These are phyloP conservation scores for Pseudopyrenochaeta lycopersici DNA, from an alignment of 2,329 filamentous ascomycete species.

Conservation along the genomic window DNA sequence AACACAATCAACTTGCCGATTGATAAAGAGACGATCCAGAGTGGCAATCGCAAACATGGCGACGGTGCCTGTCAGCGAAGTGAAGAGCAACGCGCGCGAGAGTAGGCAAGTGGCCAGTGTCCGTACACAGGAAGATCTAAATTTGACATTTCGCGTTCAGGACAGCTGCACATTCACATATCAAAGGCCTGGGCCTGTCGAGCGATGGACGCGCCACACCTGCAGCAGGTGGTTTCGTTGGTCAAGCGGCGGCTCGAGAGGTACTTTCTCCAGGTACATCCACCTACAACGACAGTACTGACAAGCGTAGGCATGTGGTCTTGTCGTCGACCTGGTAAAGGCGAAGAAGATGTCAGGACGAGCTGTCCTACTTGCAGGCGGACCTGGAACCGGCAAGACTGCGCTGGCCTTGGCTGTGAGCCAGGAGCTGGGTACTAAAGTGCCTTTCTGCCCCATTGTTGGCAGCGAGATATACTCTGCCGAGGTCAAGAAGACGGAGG, in stretches of 20 bases:
- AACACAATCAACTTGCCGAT: not conserved
- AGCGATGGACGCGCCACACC: conserved; percentile 84
- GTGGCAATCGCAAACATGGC: conserved; percentile 39
- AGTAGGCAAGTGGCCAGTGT: no score
- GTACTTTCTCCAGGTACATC: conserved; percentile 57
- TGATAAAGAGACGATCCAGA: conserved; percentile 4
- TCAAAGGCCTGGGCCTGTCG: conserved; percentile 91
- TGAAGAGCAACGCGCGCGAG: conserved; percentile 74
- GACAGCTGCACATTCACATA: conserved; percentile 96
- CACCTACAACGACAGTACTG: conserved; percentile 10
- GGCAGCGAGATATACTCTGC: conserved; percentile 98
- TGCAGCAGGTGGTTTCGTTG: conserved; percentile 79
- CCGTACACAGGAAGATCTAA: no score
- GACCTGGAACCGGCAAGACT: conserved; percentile 94
- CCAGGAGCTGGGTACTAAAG: conserved; percentile 96
- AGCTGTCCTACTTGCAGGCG: conserved; percentile 90
- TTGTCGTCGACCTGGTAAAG: conserved; percentile 94
- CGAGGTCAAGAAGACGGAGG: conserved; percentile 99
- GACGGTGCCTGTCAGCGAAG: conserved; percentile 71
- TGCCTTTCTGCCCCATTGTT: conserved; percentile 97
- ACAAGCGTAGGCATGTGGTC: conserved; percentile 78
- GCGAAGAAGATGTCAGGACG: conserved; percentile 98
- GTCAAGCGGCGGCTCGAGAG: conserved; percentile 87
- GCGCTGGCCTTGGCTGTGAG: conserved; percentile 94
- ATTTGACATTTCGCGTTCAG: conserved; percentile 58